A percentile compares a stretch with the other conserved stretches of the same genome.
Evolutionary conservation across 164 flowering plant genomes (phyloP).

Genomic region (Litsea cubeba): DNA sequence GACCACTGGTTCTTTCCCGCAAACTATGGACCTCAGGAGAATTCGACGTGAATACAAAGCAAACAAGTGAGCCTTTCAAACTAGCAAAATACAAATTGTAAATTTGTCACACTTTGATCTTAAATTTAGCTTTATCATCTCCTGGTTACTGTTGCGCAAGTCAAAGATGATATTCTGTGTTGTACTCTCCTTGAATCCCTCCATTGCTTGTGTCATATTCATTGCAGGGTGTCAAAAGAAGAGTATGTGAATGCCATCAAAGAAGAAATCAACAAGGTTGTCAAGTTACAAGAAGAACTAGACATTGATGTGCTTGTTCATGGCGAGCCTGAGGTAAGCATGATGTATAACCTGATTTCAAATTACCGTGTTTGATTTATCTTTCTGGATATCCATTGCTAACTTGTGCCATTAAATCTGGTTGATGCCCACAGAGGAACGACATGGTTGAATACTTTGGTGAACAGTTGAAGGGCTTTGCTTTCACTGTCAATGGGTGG

Average conservation of each 20-base stretch:
- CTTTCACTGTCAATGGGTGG: constrained; percentile 31
- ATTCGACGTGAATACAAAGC: constrained; percentile 92
- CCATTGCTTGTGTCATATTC: neutral
- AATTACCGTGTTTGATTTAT: neutral
- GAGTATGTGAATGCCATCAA: constrained; percentile 23
- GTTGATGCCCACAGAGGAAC: constrained; percentile 16
- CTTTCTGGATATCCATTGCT: neutral
- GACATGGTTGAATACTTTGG: constrained; percentile 37
- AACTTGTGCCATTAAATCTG: neutral
- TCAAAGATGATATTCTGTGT: too few species aligned
- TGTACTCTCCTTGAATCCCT: neutral
- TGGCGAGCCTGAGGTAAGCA: constrained; percentile 26
- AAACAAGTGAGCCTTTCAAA: constrained; percentile 57
- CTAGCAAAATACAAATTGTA: neutral
- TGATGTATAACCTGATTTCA: neutral
- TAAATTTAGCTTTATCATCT: neutral
- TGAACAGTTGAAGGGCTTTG: constrained; percentile 32
- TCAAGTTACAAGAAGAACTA: constrained; percentile 23
- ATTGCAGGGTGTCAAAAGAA: constrained; percentile 20
- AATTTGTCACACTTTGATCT: neutral
- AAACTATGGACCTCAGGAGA: constrained; percentile 78
- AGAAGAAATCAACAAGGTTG: constrained; percentile 22
- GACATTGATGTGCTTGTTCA: constrained; percentile 27
- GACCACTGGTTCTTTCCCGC: constrained; percentile 98
- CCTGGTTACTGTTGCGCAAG: too few species aligned